phyloP scores from a whole-genome alignment of 163 green algal species.

The Prototheca wickerhamii region DNA sequence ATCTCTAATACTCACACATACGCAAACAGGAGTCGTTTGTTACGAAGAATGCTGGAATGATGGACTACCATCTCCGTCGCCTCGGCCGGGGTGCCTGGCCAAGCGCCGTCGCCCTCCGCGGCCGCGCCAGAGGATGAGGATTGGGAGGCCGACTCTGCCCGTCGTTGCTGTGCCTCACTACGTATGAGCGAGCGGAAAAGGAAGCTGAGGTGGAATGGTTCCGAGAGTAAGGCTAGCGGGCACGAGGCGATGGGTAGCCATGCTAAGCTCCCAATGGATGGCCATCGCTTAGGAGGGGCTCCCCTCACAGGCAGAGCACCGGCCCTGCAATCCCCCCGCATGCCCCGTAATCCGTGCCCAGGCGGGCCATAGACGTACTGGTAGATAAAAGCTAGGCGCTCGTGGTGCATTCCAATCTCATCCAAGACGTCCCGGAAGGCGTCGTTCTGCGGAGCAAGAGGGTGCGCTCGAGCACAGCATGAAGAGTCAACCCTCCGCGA shows the following conservation, averaged over 20 bases:
- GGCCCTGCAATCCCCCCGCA: neutral
- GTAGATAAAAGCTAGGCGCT: conserved; percentile 29
- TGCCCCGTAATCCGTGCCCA: no score
- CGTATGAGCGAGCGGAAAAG: neutral
- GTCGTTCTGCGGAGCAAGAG: conserved; percentile 30
- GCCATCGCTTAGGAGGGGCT: neutral
- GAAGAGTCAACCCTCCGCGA: neutral
- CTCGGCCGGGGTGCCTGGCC: conserved; percentile 27
- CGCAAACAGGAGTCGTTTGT: conserved; percentile 49
- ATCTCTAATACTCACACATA: conserved; percentile 31
- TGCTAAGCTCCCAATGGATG: no score
- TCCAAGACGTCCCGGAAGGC: conserved; percentile 28
- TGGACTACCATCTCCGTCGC: conserved; percentile 44
- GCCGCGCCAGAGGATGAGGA: conserved; percentile 3
- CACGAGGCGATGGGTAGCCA: no score
- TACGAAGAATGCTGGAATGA: conserved; percentile 44
- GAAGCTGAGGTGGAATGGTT: neutral
- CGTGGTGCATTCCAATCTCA: conserved; percentile 35
- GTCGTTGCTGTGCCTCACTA: conserved; percentile 20
- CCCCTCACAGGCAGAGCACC: neutral
- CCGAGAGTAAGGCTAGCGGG: no score
- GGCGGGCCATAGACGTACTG: conserved; percentile 24
- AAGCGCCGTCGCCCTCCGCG: conserved; percentile 10
- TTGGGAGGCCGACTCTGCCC: conserved; percentile 1
- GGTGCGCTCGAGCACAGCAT: neutral